Conservation (phyloP, 768 basidiomycete species). For the Phanerochaete carnosa region DNA sequence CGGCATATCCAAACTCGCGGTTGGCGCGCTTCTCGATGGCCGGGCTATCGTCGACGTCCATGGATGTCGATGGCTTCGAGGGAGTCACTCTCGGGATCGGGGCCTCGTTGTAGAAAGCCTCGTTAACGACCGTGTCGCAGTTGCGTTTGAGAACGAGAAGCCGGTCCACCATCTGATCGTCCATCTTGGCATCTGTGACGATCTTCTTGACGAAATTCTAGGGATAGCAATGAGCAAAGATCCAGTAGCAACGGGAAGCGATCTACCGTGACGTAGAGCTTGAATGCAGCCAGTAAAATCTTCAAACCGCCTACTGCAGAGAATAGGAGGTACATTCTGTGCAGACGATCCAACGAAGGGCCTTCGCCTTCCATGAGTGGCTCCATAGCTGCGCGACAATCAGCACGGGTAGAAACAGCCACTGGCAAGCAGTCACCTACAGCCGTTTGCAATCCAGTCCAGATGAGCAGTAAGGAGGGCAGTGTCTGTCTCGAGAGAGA, state of each 20-base stretch:
- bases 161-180: constrained; percentile 75
- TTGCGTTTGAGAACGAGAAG: constrained; percentile 67
- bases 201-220: constrained; percentile 61
- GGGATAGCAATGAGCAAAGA: not conserved
- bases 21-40: constrained; percentile 35
- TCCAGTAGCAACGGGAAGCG: not conserved
- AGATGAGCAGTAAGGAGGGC: constrained; percentile 45
- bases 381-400: constrained; percentile 42
- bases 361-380: constrained; percentile 44
- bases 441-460: constrained; percentile 42
- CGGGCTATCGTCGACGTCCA: not conserved
- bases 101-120: constrained; percentile 49
- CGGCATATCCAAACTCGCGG: constrained; percentile 61
- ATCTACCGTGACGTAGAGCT: constrained; percentile 54
- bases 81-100: constrained; percentile 27
- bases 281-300: constrained; percentile 58
- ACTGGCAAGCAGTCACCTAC: constrained; percentile 21
- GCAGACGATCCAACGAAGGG: constrained; percentile 36
- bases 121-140: constrained; percentile 45
- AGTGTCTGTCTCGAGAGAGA: constrained; percentile 52
- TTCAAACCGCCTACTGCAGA: constrained; percentile 51
- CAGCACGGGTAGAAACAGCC: not conserved
- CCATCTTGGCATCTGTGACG: constrained; percentile 56
- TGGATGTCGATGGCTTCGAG: constrained; percentile 10
- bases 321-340: constrained; percentile 62